Evolutionary conservation across 139 green algal species (phyloP).

Genomic region (Asterochloris erici): DNA sequence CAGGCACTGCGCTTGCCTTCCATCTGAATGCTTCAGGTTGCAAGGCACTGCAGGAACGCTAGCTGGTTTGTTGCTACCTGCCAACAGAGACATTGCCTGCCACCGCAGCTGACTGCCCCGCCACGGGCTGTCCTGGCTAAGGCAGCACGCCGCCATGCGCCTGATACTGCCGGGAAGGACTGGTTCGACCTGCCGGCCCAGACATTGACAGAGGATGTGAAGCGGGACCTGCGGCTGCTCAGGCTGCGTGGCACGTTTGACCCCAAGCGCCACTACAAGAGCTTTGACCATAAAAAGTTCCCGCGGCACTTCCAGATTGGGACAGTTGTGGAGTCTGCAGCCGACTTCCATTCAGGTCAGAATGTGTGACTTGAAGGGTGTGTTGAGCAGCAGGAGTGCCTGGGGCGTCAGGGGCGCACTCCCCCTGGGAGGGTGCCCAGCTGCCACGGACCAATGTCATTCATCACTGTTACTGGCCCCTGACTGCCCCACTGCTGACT

Average conservation of each 20-base stretch:
- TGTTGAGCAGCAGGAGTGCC: background rate
- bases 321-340: constrained; percentile 61
- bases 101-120: constrained; percentile 3
- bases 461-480: background rate
- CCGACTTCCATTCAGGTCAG: constrained; percentile 49
- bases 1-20: background rate
- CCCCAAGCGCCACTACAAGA: constrained; percentile 89
- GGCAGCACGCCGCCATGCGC: background rate
- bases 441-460: background rate
- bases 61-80: background rate
- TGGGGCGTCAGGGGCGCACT: no score
- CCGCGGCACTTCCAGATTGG: constrained; percentile 76
- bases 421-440: no score
- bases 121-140: background rate
- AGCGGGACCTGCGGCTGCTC: constrained; percentile 72
- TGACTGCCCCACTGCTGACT: no score
- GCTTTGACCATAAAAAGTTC: constrained; percentile 60
- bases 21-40: background rate
- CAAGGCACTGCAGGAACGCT: background rate
- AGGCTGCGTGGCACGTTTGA: constrained; percentile 75
- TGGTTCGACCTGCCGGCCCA: constrained; percentile 59
- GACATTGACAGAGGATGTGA: constrained; percentile 63
- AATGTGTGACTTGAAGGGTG: background rate
- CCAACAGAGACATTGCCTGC: background rate
- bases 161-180: constrained; percentile 12